Conservation (phyloP, 129 eudicot genomes). For the Tagetes erecta region DNA sequence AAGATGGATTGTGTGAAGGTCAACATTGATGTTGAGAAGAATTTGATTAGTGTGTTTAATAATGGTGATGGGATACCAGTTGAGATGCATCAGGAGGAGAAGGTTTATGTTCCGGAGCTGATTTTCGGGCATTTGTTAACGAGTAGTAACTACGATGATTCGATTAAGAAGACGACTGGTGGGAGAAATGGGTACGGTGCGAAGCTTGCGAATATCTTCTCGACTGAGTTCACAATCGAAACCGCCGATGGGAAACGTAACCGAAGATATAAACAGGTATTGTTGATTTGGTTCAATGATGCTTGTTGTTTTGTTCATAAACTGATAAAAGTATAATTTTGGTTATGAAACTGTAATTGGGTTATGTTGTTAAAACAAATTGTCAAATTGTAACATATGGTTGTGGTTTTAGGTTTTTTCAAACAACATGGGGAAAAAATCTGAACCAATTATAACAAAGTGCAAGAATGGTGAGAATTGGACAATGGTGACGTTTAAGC, state of each 20-base stretch:
- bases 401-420: slow-evolving; percentile 61
- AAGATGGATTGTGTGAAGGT: slow-evolving; percentile 70
- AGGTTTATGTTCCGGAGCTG: slow-evolving; percentile 92
- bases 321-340: too few species aligned
- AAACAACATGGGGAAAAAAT: slow-evolving; percentile 74
- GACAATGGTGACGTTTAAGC: slow-evolving; percentile 92
- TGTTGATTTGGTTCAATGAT: background rate
- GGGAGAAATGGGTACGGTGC: slow-evolving; percentile 98
- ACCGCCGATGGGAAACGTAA: slow-evolving; percentile 91
- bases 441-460: slow-evolving; percentile 70
- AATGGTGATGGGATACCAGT: slow-evolving; percentile 92
- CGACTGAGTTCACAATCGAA: slow-evolving; percentile 80
- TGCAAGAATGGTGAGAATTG: slow-evolving; percentile 88
- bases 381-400: background rate
- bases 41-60: slow-evolving; percentile 65
- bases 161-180: slow-evolving; percentile 85
- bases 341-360: too few species aligned
- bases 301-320: too few species aligned
- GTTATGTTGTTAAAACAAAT: too few species aligned
- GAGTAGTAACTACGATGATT: slow-evolving; percentile 89
- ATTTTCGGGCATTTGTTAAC: slow-evolving; percentile 93
- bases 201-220: slow-evolving; percentile 83
- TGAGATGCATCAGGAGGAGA: slow-evolving; percentile 87
- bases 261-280: slow-evolving; percentile 85
- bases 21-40: slow-evolving; percentile 52